Percentiles rank a stretch among this genome's conserved stretches.
These are phyloP conservation scores for Suillus luteus DNA, from an alignment of 768 basidiomycete species.

Conservation along the genomic window DNA sequence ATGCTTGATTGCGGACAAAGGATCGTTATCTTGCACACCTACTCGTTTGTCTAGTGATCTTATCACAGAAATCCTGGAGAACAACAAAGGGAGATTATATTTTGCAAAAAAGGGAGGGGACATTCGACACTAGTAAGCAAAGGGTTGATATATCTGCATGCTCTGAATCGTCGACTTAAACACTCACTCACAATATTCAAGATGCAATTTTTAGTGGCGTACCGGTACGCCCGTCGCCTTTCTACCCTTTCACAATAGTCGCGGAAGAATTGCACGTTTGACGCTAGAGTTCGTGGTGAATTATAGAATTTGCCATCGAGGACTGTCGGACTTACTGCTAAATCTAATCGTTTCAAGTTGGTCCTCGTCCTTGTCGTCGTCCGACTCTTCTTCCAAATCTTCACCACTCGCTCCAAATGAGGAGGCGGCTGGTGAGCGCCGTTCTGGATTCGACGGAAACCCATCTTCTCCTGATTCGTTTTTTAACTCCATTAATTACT, in stretches of 20 bases:
- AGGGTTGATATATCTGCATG: too few species aligned
- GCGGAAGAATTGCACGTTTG: neutral
- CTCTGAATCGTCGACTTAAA: neutral
- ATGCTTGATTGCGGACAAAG: neutral
- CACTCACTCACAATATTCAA: neutral
- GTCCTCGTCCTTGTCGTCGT: too few species aligned
- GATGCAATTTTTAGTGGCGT: conserved; percentile 27
- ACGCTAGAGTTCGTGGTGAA: neutral
- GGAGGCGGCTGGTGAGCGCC: neutral
- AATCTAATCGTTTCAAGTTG: neutral
- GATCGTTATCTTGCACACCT: neutral
- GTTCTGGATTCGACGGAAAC: neutral
- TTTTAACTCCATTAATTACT: neutral
- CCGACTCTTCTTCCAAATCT: conserved; percentile 13
- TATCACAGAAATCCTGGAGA: neutral
- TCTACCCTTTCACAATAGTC: conserved; percentile 6
- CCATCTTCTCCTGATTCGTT: neutral
- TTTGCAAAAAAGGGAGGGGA: neutral
- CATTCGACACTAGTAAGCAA: neutral
- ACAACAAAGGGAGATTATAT: neutral
- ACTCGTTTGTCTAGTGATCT: neutral
- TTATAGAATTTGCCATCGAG: neutral
- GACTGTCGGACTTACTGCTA: neutral
- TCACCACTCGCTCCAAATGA: neutral
- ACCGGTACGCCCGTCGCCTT: conserved; percentile 29